Evolutionary conservation across 2,329 filamentous ascomycete genomes (phyloP), one percentile per base, ranked within the genome.

Genomic region (Sporothrix mexicana): DNA sequence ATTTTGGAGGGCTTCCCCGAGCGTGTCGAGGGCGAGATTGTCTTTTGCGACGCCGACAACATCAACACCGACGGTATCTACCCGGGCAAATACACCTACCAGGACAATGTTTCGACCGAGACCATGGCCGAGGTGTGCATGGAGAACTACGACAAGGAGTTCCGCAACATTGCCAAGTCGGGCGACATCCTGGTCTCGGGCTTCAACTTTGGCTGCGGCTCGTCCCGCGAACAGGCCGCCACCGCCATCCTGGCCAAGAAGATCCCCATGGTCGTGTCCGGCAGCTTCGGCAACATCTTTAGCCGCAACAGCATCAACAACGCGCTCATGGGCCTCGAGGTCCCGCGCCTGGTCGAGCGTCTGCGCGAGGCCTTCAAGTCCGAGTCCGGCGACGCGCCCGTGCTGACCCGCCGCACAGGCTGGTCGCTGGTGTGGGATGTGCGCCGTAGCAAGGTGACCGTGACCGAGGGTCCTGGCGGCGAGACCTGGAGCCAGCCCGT

Each of bases 31-130:
- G 95, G 95, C 25, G 93, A 98, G 81, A 97, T 98, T 73, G 86
- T 97, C 64, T 97, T 96, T 82, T 93, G 89, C 79, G 93, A 97
- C 78, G 89, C 88, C 0, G 84, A 87, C 76, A 97, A 97, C 82
- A 89, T 98, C 80, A 93, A 96, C 82, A 98, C 95, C 0, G 95
- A 98, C 79, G 91, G 88, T 71, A 97, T 98, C 80, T 98, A 98
- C 81, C 92, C 94, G 0, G 94, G 74, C 64, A 76, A 77, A 76
- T 76, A 93, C 81, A 98, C 95, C 0, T 98, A 98, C 82, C 93
- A 97, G 79, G 95, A 98, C 79, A 88, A 93, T 77, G 86, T 98
- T 0, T 83, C 92, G 0, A 84, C 83, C 0, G 91, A 93, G 74
- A 89, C 89, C 72, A 98, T 98, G 95, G 93, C 94, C 0, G 85